Evolutionary conservation across 75 land plant species (phyloP).

Genomic region (Selaginella tamariscina): DNA sequence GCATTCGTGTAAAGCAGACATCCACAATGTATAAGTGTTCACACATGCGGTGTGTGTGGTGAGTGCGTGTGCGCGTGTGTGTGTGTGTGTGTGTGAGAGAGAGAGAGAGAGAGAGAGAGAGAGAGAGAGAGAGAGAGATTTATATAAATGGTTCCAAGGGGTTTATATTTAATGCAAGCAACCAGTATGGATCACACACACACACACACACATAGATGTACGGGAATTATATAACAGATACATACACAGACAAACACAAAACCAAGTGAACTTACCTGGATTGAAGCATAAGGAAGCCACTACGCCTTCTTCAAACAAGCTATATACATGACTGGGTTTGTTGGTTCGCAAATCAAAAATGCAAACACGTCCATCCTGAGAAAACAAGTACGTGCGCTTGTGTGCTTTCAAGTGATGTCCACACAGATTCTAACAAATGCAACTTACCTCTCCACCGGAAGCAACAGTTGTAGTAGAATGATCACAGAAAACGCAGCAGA

Average conservation of each 20-base stretch:
- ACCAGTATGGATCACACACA: neutral
- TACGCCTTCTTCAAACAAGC: neutral
- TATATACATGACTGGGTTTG: neutral
- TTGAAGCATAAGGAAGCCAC: conserved; percentile 12
- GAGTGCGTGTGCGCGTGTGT: no score
- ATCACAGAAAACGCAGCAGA: neutral
- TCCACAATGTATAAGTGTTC: no score
- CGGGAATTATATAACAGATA: neutral
- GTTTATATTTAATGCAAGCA: neutral
- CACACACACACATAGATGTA: neutral
- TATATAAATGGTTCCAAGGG: no score
- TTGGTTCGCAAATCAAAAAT: conserved; percentile 12
- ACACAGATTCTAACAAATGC: neutral
- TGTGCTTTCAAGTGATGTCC: neutral
- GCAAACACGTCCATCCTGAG: conserved; percentile 13
- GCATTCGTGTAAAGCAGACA: no score
- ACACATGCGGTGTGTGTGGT: no score
- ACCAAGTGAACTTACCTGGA: conserved; percentile 2
- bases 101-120: no score
- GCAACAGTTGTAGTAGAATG: neutral
- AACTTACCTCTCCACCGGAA: neutral
- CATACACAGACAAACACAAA: neutral
- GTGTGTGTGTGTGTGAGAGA: no score
- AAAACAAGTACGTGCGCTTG: no score
- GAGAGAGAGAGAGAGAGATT: neutral